Percentiles rank a stretch among this genome's conserved stretches.
phyloP scores from a whole-genome alignment of 768 basidiomycete genomes.

The Boletus coccyginus region DNA sequence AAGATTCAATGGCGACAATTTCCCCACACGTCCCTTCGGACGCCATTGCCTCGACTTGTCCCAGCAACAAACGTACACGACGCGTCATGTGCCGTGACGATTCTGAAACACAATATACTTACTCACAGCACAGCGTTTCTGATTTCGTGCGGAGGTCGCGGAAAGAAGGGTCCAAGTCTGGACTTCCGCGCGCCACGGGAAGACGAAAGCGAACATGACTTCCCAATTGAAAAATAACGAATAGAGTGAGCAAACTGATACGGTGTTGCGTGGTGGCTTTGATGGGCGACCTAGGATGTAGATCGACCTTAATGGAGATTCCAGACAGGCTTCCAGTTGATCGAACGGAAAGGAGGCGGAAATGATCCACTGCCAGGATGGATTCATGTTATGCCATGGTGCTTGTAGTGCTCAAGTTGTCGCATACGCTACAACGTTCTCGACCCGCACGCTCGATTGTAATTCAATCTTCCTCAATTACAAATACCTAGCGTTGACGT shows the following conservation, averaged over 20 bases:
- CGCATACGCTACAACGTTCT: not conserved
- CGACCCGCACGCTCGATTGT: no score
- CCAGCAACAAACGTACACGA: not conserved
- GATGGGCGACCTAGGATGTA: no score
- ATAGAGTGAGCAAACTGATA: not conserved
- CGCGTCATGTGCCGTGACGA: not conserved
- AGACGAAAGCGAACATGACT: not conserved
- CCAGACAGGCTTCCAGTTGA: not conserved
- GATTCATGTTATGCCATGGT: not conserved
- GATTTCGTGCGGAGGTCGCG: not conserved
- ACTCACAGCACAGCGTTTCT: not conserved
- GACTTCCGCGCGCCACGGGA: not conserved
- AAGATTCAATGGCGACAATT: not conserved
- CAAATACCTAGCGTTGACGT: not conserved
- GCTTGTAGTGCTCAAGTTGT: not conserved
- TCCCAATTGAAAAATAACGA: not conserved
- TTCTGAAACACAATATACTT: constrained; percentile 8
- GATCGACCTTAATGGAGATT: not conserved
- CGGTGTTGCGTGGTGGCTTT: not conserved
- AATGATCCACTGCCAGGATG: not conserved
- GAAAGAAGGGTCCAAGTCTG: not conserved
- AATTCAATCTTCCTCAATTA: not conserved
- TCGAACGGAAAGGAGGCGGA: not conserved
- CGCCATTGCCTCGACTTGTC: not conserved
- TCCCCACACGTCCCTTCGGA: not conserved